These are phyloP conservation scores for Kodamaea neixiangensis DNA, from an alignment of 805 yeast genomes.

Conservation along the genomic window DNA sequence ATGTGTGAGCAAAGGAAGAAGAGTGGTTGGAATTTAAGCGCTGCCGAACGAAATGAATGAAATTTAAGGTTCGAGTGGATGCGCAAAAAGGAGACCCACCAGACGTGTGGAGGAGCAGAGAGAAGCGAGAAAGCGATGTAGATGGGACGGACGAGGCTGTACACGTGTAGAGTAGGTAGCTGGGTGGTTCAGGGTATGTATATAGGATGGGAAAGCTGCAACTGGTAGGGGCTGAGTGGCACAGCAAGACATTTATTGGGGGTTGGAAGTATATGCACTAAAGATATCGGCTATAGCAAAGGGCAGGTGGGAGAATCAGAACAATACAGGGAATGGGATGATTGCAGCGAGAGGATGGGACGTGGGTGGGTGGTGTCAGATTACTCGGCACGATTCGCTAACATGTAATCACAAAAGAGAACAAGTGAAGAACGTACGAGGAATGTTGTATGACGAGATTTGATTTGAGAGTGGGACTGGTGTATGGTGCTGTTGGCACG, in stretches of 20 bases:
- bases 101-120: not conserved
- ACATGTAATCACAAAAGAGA: not conserved
- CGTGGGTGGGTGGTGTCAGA: not conserved
- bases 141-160: not conserved
- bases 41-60: not conserved
- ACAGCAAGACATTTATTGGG: no score
- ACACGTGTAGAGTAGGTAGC: no score
- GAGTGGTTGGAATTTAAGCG: slow-evolving; percentile 1
- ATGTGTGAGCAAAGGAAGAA: not conserved
- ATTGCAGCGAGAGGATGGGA: not conserved
- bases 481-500: no score
- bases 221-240: no score
- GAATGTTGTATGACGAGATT: not conserved
- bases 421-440: not conserved
- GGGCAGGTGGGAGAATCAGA: no score
- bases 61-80: not conserved
- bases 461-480: no score
- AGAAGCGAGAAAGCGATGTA: not conserved
- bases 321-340: no score
- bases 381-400: not conserved
- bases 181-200: no score
- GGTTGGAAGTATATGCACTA: no score
- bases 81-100: not conserved
- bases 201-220: no score
- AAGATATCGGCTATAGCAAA: no score